Conservation (phyloP, 805 yeast genomes). For the Cyberlindnera sargentensis region DNA sequence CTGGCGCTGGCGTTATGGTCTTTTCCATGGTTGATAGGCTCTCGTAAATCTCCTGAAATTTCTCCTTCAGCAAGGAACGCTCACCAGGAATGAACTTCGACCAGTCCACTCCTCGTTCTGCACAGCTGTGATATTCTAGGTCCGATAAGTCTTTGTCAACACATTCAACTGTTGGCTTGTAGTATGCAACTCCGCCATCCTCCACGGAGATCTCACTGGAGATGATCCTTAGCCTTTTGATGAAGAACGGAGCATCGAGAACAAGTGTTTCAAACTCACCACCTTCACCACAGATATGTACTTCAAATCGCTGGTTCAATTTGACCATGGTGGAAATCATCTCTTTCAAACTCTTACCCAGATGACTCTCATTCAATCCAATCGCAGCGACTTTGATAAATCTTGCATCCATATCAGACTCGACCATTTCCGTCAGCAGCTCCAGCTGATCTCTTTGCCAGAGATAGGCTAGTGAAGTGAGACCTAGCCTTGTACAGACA, state of each 20-base stretch:
- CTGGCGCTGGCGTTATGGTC: not conserved
- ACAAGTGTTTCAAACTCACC: conserved; percentile 96
- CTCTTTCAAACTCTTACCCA: conserved; percentile 62
- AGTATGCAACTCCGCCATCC: conserved; percentile 65
- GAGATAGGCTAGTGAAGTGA: conserved; percentile 65
- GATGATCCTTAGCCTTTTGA: conserved; percentile 32
- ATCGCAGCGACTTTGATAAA: conserved; percentile 90
- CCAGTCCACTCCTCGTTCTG: conserved; percentile 18
- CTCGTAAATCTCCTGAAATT: conserved; percentile 31
- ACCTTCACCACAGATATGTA: conserved; percentile 97
- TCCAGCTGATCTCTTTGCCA: conserved; percentile 88
- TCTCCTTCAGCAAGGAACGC: conserved; percentile 30
- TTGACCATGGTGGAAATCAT: conserved; percentile 50
- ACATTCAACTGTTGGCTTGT: conserved; percentile 47
- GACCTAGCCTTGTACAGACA: conserved; percentile 69
- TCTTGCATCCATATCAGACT: conserved; percentile 63
- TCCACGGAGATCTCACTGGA: conserved; percentile 14
- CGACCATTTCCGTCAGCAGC: conserved; percentile 76
- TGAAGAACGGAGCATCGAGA: conserved; percentile 82
- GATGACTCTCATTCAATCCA: conserved; percentile 60
- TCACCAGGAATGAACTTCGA: conserved; percentile 11
- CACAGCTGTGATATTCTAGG: conserved; percentile 15
- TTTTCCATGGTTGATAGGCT: not conserved
- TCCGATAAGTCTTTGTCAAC: conserved; percentile 30
- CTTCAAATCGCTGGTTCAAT: conserved; percentile 62